Conservation (phyloP, 164 flowering plant genomes). For the Liriodendron chinense region DNA sequence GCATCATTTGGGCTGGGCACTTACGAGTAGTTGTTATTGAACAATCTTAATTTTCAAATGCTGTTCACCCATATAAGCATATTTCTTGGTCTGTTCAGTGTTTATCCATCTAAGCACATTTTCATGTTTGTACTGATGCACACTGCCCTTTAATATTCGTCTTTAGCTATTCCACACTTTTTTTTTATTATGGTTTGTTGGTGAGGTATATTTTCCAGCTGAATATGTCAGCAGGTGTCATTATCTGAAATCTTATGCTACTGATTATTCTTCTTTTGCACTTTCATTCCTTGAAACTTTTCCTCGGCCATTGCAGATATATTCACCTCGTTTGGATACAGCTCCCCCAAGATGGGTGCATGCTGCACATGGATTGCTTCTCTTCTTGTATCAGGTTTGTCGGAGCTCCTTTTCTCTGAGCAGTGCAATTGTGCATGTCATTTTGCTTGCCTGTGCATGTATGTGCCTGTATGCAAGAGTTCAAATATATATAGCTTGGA, state of each 20-base stretch:
- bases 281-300: not conserved
- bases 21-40: too few relatives aligned
- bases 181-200: not conserved
- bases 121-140: too few relatives aligned
- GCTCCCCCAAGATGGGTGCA: conserved; percentile 99
- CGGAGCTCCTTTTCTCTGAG: not conserved
- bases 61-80: too few relatives aligned
- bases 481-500: too few relatives aligned
- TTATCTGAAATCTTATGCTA: not conserved
- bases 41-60: too few relatives aligned
- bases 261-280: not conserved
- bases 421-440: not conserved
- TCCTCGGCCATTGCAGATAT: conserved; percentile 49
- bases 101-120: not conserved
- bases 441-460: not conserved
- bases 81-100: too few relatives aligned
- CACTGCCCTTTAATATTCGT: not conserved
- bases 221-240: not conserved
- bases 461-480: not conserved
- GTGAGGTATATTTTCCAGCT: not conserved
- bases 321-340: conserved; percentile 90
- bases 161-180: not conserved
- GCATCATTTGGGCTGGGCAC: too few relatives aligned
- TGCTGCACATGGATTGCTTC: conserved; percentile 91
- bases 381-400: conserved; percentile 90